Conservation (phyloP, 768 basidiomycete genomes). For the Mycena leptocephala region DNA sequence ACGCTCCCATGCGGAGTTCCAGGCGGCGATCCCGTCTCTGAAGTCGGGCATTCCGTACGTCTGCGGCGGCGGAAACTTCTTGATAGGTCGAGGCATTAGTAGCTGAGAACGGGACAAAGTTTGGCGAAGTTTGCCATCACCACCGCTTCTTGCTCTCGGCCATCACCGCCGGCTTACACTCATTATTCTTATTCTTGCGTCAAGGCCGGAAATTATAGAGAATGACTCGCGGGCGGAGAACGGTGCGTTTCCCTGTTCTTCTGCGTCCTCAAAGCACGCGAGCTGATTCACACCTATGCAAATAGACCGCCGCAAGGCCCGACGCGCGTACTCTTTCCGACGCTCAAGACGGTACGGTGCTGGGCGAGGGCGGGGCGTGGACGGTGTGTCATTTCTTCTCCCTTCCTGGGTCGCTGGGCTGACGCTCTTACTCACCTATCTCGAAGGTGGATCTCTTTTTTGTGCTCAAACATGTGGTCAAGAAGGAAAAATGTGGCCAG, state of each 20-base stretch:
- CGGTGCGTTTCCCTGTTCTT: too few species aligned
- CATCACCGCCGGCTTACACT: too few species aligned
- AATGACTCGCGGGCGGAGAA: too few species aligned
- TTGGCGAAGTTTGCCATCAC: constrained; percentile 8
- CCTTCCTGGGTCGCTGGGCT: background rate
- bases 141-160: background rate
- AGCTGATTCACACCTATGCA: too few species aligned
- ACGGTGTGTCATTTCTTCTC: background rate
- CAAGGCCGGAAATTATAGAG: too few species aligned
- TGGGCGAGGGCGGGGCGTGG: background rate
- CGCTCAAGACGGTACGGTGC: background rate
- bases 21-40: constrained; percentile 16
- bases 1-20: constrained; percentile 16
- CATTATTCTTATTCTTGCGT: too few species aligned
- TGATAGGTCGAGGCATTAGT: constrained; percentile 15
- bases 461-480: too few species aligned
- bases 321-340: background rate
- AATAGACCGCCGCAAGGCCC: background rate
- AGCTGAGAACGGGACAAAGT: background rate
- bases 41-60: constrained; percentile 15
- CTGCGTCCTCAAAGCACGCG: too few species aligned
- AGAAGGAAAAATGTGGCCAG: too few species aligned
- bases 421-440: too few species aligned
- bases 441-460: too few species aligned
- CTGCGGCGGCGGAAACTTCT: constrained; percentile 9